A percentile compares a stretch with the other conserved stretches of the same genome.
Evolutionary conservation across 768 basidiomycete genomes (phyloP).

Genomic region (Punctularia strigosozonata): DNA sequence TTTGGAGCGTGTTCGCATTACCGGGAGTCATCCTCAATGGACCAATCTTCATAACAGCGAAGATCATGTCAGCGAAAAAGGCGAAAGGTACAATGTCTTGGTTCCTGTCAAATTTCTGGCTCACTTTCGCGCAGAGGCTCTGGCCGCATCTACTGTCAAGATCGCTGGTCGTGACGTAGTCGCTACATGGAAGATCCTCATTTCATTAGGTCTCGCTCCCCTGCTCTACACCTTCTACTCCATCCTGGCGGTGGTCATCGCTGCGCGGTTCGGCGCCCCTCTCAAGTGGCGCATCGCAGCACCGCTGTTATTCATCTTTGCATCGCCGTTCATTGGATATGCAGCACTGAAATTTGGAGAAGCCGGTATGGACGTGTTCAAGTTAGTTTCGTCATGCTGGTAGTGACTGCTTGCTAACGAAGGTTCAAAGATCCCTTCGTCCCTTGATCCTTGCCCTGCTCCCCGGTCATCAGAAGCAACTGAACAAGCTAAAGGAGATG

Average conservation of each 20-base stretch:
- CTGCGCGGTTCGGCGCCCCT: slow-evolving; percentile 53
- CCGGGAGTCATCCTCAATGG: slow-evolving; percentile 88
- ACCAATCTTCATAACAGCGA: slow-evolving; percentile 87
- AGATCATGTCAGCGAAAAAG: slow-evolving; percentile 77
- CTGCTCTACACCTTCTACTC: slow-evolving; percentile 80
- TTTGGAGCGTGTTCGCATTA: slow-evolving; percentile 78
- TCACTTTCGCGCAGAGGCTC: slow-evolving; percentile 52
- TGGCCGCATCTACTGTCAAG: slow-evolving; percentile 92
- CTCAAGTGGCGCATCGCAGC: slow-evolving; percentile 57
- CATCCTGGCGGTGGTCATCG: slow-evolving; percentile 60
- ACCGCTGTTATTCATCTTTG: slow-evolving; percentile 62
- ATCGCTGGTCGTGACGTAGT: slow-evolving; percentile 94
- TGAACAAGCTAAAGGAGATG: slow-evolving; percentile 65
- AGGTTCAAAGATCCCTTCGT: slow-evolving; percentile 61
- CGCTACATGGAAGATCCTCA: slow-evolving; percentile 94
- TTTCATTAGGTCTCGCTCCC: slow-evolving; percentile 85
- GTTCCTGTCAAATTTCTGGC: background rate
- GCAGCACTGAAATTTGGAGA: slow-evolving; percentile 96
- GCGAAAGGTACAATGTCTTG: slow-evolving; percentile 53
- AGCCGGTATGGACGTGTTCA: slow-evolving; percentile 93
- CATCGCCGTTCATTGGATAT: slow-evolving; percentile 81
- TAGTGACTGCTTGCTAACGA: slow-evolving; percentile 5
- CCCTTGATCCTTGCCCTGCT: slow-evolving; percentile 81
- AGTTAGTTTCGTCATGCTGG: slow-evolving; percentile 41
- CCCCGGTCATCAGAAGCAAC: slow-evolving; percentile 77